phyloP scores from a whole-genome alignment of 2,329 filamentous ascomycete species.

The Pseudonectria buxi region DNA sequence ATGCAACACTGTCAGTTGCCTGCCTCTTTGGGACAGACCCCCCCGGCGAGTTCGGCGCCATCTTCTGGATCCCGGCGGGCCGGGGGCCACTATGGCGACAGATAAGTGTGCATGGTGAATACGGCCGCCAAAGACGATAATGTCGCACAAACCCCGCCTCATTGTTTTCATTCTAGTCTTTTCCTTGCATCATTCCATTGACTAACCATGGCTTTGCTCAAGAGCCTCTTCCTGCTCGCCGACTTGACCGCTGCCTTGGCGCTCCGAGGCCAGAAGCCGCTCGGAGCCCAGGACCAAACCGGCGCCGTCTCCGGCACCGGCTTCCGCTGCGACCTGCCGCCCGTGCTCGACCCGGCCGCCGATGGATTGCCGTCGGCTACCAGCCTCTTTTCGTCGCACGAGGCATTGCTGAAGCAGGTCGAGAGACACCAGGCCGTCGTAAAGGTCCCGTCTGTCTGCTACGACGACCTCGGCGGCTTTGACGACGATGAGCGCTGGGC shows the following conservation, averaged over 20 bases:
- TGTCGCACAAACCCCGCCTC: background rate
- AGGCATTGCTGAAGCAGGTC: conserved; percentile 35
- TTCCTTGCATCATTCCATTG: background rate
- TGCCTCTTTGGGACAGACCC: too few species aligned
- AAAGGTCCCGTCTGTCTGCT: conserved; percentile 47
- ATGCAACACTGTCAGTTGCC: too few species aligned
- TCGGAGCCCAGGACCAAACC: conserved; percentile 4
- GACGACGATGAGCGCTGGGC: conserved; percentile 50
- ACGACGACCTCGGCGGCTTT: conserved; percentile 48
- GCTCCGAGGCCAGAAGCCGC: conserved; percentile 11
- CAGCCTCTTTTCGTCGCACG: conserved; percentile 26
- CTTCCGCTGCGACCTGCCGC: conserved; percentile 29
- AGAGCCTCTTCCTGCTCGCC: conserved; percentile 12
- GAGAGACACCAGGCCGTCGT: conserved; percentile 48
- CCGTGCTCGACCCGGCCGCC: conserved; percentile 22
- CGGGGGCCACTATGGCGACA: too few species aligned
- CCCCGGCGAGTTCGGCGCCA: too few species aligned
- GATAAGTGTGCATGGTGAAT: too few species aligned
- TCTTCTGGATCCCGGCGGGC: too few species aligned
- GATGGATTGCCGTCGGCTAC: conserved; percentile 28
- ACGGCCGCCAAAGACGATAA: too few species aligned
- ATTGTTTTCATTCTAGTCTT: background rate
- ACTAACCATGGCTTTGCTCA: conserved; percentile 11
- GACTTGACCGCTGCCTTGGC: conserved; percentile 10
- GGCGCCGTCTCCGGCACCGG: conserved; percentile 1